Conservation (phyloP, 345 rosid genomes). For the Eucalyptus urophylla region DNA sequence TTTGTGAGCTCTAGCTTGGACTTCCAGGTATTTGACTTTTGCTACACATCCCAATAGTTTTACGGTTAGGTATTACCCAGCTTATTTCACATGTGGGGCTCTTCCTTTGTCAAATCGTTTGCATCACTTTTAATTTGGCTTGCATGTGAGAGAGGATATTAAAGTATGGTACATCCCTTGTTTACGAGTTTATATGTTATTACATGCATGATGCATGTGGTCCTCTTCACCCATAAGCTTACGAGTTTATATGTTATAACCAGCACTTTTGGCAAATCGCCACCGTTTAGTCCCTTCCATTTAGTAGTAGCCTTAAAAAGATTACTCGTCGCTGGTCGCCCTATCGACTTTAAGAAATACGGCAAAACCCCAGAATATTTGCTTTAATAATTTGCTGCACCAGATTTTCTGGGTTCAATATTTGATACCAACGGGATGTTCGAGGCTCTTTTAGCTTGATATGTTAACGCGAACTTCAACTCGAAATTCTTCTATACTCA, state of each 20-base stretch:
- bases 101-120: neutral
- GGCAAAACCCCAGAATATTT: neutral
- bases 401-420: neutral
- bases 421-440: neutral
- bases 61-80: neutral
- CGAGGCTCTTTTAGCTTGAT: neutral
- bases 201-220: neutral
- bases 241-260: neutral
- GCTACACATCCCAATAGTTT: neutral
- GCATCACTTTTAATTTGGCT: neutral
- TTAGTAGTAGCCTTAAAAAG: neutral
- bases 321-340: neutral
- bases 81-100: neutral
- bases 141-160: neutral
- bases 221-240: neutral
- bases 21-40: neutral
- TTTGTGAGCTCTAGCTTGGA: neutral
- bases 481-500: neutral
- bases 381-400: neutral
- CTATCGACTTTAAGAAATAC: neutral
- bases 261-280: neutral
- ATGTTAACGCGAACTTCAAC: neutral
- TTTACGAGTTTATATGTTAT: neutral
- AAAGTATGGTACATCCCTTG: neutral
- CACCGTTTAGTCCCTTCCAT: neutral